phyloP scores from a whole-genome alignment of 1,284 basidiomycete genomes.

The Austroboletus niveus region DNA sequence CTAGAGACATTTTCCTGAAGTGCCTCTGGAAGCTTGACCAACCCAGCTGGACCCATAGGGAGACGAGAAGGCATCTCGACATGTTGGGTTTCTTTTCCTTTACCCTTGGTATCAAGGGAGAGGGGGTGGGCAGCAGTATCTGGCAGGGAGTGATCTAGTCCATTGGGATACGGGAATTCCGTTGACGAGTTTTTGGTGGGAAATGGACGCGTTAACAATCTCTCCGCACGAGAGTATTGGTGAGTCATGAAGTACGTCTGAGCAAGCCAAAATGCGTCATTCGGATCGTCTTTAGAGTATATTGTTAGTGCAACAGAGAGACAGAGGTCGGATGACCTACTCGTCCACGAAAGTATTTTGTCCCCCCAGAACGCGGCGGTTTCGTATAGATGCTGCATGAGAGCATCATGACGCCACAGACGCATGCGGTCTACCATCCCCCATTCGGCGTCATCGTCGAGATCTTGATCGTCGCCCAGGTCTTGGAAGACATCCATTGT shows the following conservation, averaged over 20 bases:
- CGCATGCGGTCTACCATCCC: slow-evolving; percentile 93
- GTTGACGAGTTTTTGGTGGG: slow-evolving; percentile 46
- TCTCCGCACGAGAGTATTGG: slow-evolving; percentile 92
- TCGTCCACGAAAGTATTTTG: slow-evolving; percentile 92
- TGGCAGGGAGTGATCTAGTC: slow-evolving; percentile 34
- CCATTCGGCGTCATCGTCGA: slow-evolving; percentile 63
- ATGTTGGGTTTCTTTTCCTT: slow-evolving; percentile 54
- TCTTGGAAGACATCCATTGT: slow-evolving; percentile 75
- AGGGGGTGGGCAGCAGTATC: slow-evolving; percentile 22
- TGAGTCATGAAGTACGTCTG: slow-evolving; percentile 96
- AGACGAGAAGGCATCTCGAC: slow-evolving; percentile 49
- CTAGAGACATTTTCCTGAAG: slow-evolving; percentile 65
- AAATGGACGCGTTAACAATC: slow-evolving; percentile 84
- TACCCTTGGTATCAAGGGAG: slow-evolving; percentile 47
- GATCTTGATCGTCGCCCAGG: slow-evolving; percentile 55
- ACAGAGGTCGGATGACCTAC: slow-evolving; percentile 50
- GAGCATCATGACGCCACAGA: slow-evolving; percentile 94
- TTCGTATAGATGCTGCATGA: slow-evolving; percentile 97
- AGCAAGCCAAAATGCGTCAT: slow-evolving; percentile 98
- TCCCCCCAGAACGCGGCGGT: slow-evolving; percentile 99
- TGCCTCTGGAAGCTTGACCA: slow-evolving; percentile 62
- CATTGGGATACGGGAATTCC: slow-evolving; percentile 42
- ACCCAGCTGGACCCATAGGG: slow-evolving; percentile 65
- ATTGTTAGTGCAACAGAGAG: slow-evolving; percentile 15
- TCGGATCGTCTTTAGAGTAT: slow-evolving; percentile 69